These are phyloP conservation scores for Ogataea paradorogensis DNA, from an alignment of 805 yeast genomes.

Conservation along the genomic window DNA sequence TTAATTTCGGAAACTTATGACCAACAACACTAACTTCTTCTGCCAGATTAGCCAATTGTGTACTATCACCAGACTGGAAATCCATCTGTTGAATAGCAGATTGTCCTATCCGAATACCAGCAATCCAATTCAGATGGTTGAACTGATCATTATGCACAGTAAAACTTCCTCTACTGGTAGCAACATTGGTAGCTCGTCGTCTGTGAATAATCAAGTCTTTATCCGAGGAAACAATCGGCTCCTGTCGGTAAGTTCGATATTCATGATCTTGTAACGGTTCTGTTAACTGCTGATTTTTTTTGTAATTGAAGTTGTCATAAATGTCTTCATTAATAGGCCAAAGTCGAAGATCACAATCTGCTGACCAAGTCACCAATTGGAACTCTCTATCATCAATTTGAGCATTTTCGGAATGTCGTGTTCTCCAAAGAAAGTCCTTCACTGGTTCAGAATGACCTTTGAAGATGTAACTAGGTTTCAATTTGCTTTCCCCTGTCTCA, in stretches of 20 bases:
- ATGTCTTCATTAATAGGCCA: constrained; percentile 66
- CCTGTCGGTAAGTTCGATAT: constrained; percentile 47
- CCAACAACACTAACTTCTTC: constrained; percentile 90
- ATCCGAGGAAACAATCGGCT: constrained; percentile 37
- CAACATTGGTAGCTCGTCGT: constrained; percentile 17
- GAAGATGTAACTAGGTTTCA: constrained; percentile 58
- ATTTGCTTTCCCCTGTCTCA: constrained; percentile 33
- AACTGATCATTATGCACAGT: constrained; percentile 38
- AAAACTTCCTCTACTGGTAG: constrained; percentile 30
- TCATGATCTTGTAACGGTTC: constrained; percentile 36
- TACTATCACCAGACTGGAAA: constrained; percentile 32
- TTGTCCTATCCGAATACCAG: constrained; percentile 80
- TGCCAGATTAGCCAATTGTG: constrained; percentile 64
- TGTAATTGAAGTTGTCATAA: constrained; percentile 45
- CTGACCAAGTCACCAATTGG: constrained; percentile 92
- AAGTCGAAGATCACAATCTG: constrained; percentile 76
- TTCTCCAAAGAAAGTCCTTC: constrained; percentile 86
- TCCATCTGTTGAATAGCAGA: constrained; percentile 37
- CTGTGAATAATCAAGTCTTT: constrained; percentile 24
- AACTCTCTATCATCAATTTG: constrained; percentile 70
- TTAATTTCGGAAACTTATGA: constrained; percentile 80
- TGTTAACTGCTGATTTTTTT: constrained; percentile 36
- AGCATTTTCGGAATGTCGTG: constrained; percentile 45
- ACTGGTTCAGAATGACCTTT: constrained; percentile 83
- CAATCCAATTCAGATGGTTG: constrained; percentile 85